Conservation (phyloP, 2,329 filamentous ascomycete genomes). For the Pyricularia pennisetigena region DNA sequence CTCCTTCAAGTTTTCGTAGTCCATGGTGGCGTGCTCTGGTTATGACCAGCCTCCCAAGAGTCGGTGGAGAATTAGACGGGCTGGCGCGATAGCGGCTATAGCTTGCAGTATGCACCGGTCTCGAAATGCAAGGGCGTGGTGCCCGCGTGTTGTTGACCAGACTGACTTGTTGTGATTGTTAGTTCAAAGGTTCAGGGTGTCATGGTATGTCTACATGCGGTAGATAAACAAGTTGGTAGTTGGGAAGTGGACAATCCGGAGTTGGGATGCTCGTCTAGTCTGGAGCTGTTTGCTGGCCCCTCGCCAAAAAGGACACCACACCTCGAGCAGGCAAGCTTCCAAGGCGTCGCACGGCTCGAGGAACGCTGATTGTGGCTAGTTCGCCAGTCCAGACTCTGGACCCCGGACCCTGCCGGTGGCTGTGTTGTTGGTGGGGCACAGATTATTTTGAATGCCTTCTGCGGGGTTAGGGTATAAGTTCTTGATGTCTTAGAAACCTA, state of each 20-base stretch:
- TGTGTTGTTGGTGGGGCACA: neutral
- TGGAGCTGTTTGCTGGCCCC: constrained; percentile 3
- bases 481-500: neutral
- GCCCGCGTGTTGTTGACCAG: neutral
- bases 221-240: neutral
- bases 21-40: constrained; percentile 45
- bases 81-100: neutral
- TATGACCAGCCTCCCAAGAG: neutral
- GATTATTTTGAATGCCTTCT: too few species aligned
- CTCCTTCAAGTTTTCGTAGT: constrained; percentile 88
- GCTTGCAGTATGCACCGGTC: neutral
- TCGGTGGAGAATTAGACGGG: neutral
- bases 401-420: neutral
- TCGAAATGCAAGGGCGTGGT: neutral
- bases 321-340: constrained; percentile 3
- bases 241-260: neutral
- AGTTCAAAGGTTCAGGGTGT: neutral
- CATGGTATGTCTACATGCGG: neutral
- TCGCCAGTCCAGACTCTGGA: neutral
- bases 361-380: neutral
- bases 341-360: neutral
- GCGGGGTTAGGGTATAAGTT: too few species aligned
- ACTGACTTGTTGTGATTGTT: neutral
- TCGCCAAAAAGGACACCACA: constrained; percentile 7
- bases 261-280: neutral